Evolutionary conservation across 768 basidiomycete genomes (phyloP).

Genomic region (Cubamyces lactineus): DNA sequence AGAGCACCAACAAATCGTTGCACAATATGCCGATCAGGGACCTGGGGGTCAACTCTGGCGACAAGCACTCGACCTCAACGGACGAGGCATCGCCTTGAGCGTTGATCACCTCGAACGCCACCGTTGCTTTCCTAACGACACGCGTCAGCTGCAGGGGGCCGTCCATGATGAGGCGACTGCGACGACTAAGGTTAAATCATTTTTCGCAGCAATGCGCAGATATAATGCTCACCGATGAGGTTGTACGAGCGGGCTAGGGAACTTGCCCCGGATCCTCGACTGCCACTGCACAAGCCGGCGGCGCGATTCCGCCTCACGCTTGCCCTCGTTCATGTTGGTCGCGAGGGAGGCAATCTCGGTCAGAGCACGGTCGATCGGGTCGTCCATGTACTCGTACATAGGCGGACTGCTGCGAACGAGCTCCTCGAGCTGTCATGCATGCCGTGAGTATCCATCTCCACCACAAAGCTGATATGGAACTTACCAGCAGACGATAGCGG

Average conservation of each 20-base stretch:
- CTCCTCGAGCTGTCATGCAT: constrained; percentile 73
- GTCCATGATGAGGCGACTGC: constrained; percentile 90
- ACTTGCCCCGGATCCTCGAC: constrained; percentile 83
- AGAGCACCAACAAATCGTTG: constrained; percentile 92
- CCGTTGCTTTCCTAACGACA: constrained; percentile 84
- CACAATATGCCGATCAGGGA: constrained; percentile 83
- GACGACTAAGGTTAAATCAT: background rate
- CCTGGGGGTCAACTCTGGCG: constrained; percentile 82
- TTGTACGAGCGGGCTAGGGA: constrained; percentile 97
- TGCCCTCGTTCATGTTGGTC: constrained; percentile 97
- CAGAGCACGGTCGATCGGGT: constrained; percentile 84
- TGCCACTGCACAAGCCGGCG: constrained; percentile 92
- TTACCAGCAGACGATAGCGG: constrained; percentile 90
- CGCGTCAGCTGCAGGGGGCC: constrained; percentile 83
- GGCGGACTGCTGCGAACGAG: constrained; percentile 86
- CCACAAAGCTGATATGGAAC: constrained; percentile 29
- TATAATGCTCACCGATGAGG: constrained; percentile 79
- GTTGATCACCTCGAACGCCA: constrained; percentile 80
- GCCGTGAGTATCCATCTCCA: background rate
- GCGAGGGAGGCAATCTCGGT: constrained; percentile 88
- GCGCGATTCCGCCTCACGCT: constrained; percentile 92
- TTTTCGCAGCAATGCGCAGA: background rate
- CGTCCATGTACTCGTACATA: constrained; percentile 70
- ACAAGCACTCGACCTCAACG: constrained; percentile 89
- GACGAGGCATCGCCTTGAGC: constrained; percentile 76